A percentile compares a stretch with the other conserved stretches of the same genome.
Conservation (phyloP, 768 basidiomycete genomes). For the Boletus pseudo-olivaceus region DNA sequence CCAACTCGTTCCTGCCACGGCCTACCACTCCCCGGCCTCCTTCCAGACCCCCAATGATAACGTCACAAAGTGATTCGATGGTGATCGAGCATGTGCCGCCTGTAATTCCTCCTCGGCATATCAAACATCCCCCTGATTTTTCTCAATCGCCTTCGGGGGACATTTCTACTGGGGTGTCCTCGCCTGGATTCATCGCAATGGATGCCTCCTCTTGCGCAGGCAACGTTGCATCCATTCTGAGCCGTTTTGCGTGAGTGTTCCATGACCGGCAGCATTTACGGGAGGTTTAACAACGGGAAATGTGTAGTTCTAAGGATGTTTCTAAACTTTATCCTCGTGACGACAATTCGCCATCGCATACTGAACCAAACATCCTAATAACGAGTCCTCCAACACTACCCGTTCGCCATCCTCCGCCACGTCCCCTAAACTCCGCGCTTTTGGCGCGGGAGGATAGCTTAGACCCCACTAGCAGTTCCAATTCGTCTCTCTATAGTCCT, state of each 20-base stretch:
- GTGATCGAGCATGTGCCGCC: slow-evolving; percentile 10
- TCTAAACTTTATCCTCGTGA: slow-evolving; percentile 9
- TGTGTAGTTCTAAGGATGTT: slow-evolving; percentile 22
- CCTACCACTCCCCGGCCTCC: slow-evolving; percentile 17
- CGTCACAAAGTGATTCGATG: slow-evolving; percentile 20
- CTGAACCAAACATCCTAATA: slow-evolving; percentile 24
- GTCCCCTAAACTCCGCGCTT: slow-evolving; percentile 13
- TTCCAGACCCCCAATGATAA: slow-evolving; percentile 13
- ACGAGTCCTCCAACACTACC: slow-evolving; percentile 20
- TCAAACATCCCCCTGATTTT: slow-evolving; percentile 6
- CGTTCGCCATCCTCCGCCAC: slow-evolving; percentile 20
- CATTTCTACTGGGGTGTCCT: not conserved
- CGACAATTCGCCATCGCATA: slow-evolving; percentile 15
- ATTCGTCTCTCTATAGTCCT: slow-evolving; percentile 24
- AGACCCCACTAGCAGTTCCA: slow-evolving; percentile 19
- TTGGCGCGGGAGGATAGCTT: slow-evolving; percentile 20
- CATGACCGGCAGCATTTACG: not conserved
- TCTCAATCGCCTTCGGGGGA: slow-evolving; percentile 3
- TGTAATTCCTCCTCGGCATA: slow-evolving; percentile 18
- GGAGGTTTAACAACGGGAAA: not conserved
- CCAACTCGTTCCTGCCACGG: slow-evolving; percentile 13
- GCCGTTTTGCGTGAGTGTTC: slow-evolving; percentile 26
- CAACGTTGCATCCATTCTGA: slow-evolving; percentile 40
- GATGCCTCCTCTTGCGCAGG: slow-evolving; percentile 11
- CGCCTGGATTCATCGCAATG: not conserved